phyloP scores from a whole-genome alignment of 2,329 filamentous ascomycete species.

The Alternaria metachromatica region DNA sequence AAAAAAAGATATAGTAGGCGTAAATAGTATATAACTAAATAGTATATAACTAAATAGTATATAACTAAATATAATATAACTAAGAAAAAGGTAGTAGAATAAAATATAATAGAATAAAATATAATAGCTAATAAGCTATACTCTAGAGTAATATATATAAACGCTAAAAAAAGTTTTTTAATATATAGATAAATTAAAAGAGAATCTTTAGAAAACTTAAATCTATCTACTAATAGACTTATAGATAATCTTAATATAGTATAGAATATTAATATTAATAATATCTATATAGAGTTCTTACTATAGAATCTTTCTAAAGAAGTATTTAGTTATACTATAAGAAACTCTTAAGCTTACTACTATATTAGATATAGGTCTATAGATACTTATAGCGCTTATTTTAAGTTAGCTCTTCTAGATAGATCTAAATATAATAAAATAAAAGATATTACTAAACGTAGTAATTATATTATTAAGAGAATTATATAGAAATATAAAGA shows the following conservation, averaged over 20 bases:
- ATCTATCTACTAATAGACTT: neutral
- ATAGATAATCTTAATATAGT: constrained; percentile 12
- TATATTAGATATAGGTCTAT: constrained; percentile 3
- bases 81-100: neutral
- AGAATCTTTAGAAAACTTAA: neutral
- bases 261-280: constrained; percentile 6
- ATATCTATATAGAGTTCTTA: neutral
- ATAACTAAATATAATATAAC: neutral
- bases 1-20: neutral
- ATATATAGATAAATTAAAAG: neutral
- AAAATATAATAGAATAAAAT: neutral
- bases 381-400: constrained; percentile 13
- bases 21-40: too few species aligned
- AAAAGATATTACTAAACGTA: constrained; percentile 13
- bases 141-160: neutral
- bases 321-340: constrained; percentile 10
- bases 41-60: too few species aligned
- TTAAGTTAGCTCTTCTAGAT: constrained; percentile 11
- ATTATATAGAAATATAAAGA: constrained; percentile 14
- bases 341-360: constrained; percentile 1
- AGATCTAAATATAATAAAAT: constrained; percentile 5
- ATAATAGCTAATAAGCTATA: neutral
- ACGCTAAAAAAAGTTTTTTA: neutral
- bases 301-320: constrained; percentile 1
- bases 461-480: constrained; percentile 16